Evolutionary conservation across 2,329 filamentous ascomycete genomes (phyloP).

Genomic region (Meredithiella fracta): DNA sequence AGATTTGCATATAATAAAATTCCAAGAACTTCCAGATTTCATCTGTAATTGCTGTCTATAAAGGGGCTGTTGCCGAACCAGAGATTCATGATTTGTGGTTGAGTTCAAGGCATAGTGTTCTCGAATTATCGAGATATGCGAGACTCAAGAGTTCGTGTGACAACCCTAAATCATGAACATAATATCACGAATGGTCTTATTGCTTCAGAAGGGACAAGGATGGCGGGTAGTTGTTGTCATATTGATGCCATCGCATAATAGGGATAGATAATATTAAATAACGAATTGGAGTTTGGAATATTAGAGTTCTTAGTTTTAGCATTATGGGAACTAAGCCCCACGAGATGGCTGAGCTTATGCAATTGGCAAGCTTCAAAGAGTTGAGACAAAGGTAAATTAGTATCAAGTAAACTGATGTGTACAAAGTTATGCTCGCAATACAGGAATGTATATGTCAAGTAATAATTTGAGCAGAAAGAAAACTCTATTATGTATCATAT

Average conservation of each 20-base stretch:
- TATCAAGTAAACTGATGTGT: not conserved
- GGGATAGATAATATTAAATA: not conserved
- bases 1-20: not conserved
- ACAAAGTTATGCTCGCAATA: too few species aligned
- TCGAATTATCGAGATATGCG: not conserved
- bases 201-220: not conserved
- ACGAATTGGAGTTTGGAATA: too few species aligned
- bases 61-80: conserved; percentile 1
- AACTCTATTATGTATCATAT: too few species aligned
- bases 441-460: too few species aligned
- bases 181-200: not conserved
- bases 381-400: not conserved
- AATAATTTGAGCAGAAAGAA: too few species aligned
- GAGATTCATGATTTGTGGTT: not conserved
- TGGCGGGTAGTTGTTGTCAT: not conserved
- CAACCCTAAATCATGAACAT: not conserved
- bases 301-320: too few species aligned
- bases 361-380: not conserved
- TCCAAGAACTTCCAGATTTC: not conserved
- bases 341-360: not conserved
- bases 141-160: too few species aligned
- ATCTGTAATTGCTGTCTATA: not conserved
- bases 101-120: not conserved
- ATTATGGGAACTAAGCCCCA: not conserved
- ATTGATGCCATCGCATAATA: not conserved